Conservation (phyloP, 345 rosid genomes). For the Limnanthes douglasii region DNA sequence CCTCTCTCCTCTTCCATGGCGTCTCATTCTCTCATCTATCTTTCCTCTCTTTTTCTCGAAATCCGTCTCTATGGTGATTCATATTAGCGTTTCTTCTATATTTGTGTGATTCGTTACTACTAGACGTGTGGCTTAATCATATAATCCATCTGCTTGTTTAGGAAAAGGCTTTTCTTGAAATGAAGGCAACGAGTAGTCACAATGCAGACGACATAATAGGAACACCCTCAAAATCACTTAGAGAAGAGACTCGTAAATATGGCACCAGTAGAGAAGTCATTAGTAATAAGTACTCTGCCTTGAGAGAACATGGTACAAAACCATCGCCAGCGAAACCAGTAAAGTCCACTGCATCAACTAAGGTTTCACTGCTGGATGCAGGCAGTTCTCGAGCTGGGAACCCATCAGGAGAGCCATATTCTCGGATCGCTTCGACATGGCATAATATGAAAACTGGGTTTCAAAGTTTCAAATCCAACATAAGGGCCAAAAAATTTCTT, state of each 20-base stretch:
- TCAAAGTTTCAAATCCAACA: constrained; percentile 73
- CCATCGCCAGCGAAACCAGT: constrained; percentile 25
- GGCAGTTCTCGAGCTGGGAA: no score
- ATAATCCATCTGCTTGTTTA: constrained; percentile 14
- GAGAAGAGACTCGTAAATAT: constrained; percentile 53
- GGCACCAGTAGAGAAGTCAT: constrained; percentile 69
- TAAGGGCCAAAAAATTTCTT: constrained; percentile 51
- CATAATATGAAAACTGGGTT: constrained; percentile 73
- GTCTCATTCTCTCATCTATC: no score
- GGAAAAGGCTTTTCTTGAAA: constrained; percentile 52
- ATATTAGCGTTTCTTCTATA: no score
- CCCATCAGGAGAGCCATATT: constrained; percentile 34
- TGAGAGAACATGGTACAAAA: constrained; percentile 62
- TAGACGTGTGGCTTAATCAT: no score
- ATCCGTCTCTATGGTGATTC: no score
- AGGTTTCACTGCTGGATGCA: constrained; percentile 62
- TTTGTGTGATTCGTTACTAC: no score
- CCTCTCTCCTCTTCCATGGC: no score
- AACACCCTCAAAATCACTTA: constrained; percentile 24
- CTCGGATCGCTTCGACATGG: constrained; percentile 64
- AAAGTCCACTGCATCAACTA: constrained; percentile 52
- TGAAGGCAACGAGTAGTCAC: constrained; percentile 38
- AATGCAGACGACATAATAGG: constrained; percentile 20
- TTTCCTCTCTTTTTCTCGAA: no score
- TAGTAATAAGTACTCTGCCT: constrained; percentile 69